Percentiles rank a stretch among this genome's conserved stretches.
Evolutionary conservation across 768 basidiomycete species (phyloP).

Genomic region (Russula sp.): DNA sequence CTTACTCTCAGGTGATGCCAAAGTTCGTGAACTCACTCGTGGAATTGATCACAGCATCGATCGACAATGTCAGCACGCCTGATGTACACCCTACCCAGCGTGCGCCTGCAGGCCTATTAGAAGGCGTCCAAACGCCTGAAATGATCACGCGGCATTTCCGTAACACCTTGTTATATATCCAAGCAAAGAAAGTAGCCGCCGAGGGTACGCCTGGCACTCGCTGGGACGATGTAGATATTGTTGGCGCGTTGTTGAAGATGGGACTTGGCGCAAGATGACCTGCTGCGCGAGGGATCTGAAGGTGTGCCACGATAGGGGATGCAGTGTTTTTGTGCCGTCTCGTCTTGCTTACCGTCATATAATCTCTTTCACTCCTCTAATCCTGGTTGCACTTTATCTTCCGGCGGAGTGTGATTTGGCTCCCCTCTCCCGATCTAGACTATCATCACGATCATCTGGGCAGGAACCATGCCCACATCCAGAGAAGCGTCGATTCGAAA

Average conservation of each 20-base stretch:
- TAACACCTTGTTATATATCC: conserved; percentile 82
- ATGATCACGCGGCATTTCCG: conserved; percentile 93
- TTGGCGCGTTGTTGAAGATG: conserved; percentile 87
- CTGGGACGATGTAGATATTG: conserved; percentile 87
- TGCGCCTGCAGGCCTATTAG: conserved; percentile 83
- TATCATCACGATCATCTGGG: background rate
- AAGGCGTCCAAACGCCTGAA: conserved; percentile 88
- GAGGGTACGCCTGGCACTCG: conserved; percentile 38
- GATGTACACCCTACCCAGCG: conserved; percentile 87
- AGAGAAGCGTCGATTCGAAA: background rate
- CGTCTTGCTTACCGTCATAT: conserved; percentile 18
- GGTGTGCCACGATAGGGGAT: conserved; percentile 7
- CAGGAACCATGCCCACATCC: background rate
- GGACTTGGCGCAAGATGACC: conserved; percentile 34
- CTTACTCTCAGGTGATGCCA: conserved; percentile 64
- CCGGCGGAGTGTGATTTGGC: background rate
- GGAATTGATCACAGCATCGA: conserved; percentile 89
- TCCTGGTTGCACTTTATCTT: background rate
- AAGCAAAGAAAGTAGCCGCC: conserved; percentile 59
- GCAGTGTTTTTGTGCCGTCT: conserved; percentile 10
- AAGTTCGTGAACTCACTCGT: conserved; percentile 97
- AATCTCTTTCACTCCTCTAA: background rate
- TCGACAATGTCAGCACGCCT: conserved; percentile 83
- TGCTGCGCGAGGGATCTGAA: background rate
- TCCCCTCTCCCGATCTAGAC: background rate